Percentiles rank a stretch among this genome's conserved stretches.
phyloP scores from a whole-genome alignment of 495 filamentous ascomycete species.

The Parachaetomium inaequale region DNA sequence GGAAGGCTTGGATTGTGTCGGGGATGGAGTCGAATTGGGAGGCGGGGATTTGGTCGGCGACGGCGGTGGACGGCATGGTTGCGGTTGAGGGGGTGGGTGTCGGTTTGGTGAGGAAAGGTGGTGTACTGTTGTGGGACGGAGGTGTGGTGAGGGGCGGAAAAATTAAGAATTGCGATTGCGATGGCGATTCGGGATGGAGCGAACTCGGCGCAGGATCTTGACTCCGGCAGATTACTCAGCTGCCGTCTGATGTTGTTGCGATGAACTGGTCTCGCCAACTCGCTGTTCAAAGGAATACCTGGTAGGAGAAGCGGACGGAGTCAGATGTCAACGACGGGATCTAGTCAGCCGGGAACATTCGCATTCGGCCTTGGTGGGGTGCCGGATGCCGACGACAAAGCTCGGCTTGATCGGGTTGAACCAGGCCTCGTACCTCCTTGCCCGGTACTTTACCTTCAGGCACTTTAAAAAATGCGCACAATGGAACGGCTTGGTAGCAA shows the following conservation, averaged over 20 bases:
- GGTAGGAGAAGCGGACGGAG: not conserved
- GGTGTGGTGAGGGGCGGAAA: not conserved
- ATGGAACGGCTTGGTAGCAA: not conserved
- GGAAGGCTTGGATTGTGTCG: constrained; percentile 77
- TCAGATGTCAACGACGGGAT: constrained; percentile 9
- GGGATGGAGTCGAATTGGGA: constrained; percentile 78
- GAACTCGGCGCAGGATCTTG: not conserved
- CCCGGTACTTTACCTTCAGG: not conserved
- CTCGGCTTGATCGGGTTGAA: constrained; percentile 1
- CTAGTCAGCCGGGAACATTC: constrained; percentile 4
- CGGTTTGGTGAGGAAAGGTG: not conserved
- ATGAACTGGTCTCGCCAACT: not conserved
- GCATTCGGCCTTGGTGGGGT: constrained; percentile 9
- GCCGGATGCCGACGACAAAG: constrained; percentile 16
- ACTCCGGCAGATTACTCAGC: constrained; percentile 5
- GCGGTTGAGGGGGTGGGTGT: constrained; percentile 1
- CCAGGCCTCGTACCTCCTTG: too few species aligned
- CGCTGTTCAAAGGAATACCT: not conserved
- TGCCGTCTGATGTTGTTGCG: constrained; percentile 4
- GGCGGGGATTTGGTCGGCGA: constrained; percentile 34
- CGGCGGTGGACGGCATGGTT: constrained; percentile 38
- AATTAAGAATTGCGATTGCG: constrained; percentile 10
- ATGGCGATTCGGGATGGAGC: not conserved
- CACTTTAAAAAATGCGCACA: not conserved
- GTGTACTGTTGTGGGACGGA: not conserved